Percentiles rank a stretch among this genome's conserved stretches.
These are phyloP conservation scores for Dioszegia hungarica DNA, from an alignment of 768 basidiomycete genomes.

Conservation along the genomic window DNA sequence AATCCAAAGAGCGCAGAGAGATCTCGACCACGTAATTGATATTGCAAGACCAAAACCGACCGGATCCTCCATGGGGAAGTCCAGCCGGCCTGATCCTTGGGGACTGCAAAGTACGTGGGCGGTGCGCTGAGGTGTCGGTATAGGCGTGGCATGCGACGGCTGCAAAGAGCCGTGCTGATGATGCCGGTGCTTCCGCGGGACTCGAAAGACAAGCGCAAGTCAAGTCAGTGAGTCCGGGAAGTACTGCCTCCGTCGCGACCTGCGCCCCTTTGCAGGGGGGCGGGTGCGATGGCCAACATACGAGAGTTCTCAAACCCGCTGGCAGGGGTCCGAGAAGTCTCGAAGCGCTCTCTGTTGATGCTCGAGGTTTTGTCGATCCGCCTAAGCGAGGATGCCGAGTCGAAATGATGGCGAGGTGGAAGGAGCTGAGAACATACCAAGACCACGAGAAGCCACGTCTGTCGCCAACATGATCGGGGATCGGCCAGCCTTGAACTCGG, in stretches of 20 bases:
- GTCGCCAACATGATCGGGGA: constrained; percentile 98
- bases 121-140: background rate
- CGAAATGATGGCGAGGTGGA: background rate
- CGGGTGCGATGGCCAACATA: background rate
- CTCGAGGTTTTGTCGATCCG: constrained; percentile 9
- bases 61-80: background rate
- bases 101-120: constrained; percentile 2
- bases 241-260: background rate
- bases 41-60: background rate
- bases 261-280: background rate
- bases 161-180: background rate
- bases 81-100: background rate
- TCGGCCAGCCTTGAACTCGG: constrained; percentile 96
- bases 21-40: background rate
- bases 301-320: background rate
- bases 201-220: constrained; percentile 5
- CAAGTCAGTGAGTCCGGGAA: constrained; percentile 9
- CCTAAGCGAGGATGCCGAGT: constrained; percentile 8
- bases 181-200: background rate
- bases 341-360: constrained; percentile 6
- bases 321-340: background rate
- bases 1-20: constrained; percentile 1
- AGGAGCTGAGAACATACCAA: constrained; percentile 68
- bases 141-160: background rate
- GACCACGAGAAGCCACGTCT: constrained; percentile 98